Percentiles rank a stretch among this genome's conserved stretches.
phyloP scores from a whole-genome alignment of 1,284 basidiomycete species.

The Papiliotrema fonsecae region DNA sequence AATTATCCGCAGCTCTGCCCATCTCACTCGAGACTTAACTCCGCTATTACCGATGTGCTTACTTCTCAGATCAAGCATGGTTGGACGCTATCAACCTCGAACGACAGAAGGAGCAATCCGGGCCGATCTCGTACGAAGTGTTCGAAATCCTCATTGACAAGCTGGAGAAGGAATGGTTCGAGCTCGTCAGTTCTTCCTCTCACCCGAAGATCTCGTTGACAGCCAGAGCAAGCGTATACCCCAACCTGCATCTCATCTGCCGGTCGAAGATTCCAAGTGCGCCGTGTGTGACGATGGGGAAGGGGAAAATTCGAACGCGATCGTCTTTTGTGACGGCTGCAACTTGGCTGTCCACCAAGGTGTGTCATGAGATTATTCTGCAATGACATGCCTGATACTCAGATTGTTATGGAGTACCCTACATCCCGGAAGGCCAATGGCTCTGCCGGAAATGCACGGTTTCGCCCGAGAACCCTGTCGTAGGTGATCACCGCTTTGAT shows the following conservation, averaged over 20 bases:
- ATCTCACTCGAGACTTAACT: too few species aligned
- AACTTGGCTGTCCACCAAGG: slow-evolving; percentile 98
- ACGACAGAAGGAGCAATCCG: slow-evolving; percentile 70
- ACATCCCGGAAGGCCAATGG: slow-evolving; percentile 99
- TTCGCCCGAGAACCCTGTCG: slow-evolving; percentile 92
- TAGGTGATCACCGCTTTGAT: slow-evolving; percentile 50
- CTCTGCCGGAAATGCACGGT: slow-evolving; percentile 97
- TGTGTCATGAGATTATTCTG: slow-evolving; percentile 37
- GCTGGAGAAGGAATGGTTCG: slow-evolving; percentile 98
- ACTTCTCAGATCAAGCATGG: slow-evolving; percentile 80
- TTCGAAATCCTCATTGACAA: slow-evolving; percentile 98
- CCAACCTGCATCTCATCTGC: slow-evolving; percentile 70
- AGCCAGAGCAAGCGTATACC: slow-evolving; percentile 80
- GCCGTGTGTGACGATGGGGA: slow-evolving; percentile 97
- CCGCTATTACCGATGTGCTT: too few species aligned
- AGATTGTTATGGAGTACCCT: slow-evolving; percentile 99
- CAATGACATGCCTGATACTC: slow-evolving; percentile 9
- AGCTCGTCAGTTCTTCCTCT: slow-evolving; percentile 59
- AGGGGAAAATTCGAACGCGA: slow-evolving; percentile 97
- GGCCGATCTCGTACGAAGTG: slow-evolving; percentile 71
- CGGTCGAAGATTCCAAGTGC: slow-evolving; percentile 90
- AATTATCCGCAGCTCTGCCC: too few species aligned
- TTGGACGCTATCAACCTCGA: slow-evolving; percentile 80
- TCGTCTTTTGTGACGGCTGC: slow-evolving; percentile 99
- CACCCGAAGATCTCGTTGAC: background rate